Evolutionary conservation across 1,139 yeast genomes (phyloP).

Genomic region (Suhomyces maxii): DNA sequence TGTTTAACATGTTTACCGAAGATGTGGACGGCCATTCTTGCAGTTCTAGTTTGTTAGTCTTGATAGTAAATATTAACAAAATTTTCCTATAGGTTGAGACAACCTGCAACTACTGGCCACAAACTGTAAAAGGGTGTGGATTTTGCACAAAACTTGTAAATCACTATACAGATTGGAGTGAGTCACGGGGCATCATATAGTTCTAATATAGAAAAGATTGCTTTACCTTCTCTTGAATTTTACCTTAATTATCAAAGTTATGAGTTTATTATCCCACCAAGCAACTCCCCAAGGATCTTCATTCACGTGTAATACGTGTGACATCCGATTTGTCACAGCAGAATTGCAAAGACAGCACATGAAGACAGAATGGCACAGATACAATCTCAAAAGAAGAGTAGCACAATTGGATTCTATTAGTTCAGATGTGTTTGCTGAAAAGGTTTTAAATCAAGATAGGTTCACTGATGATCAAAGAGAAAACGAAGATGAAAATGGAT

Average conservation of each 20-base stretch:
- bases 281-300: constrained; percentile 35
- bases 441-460: constrained; percentile 43
- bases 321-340: constrained; percentile 71
- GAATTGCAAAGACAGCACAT: constrained; percentile 86
- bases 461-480: constrained; percentile 38
- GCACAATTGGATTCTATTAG: constrained; percentile 79
- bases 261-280: constrained; percentile 29
- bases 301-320: constrained; percentile 88
- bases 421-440: constrained; percentile 80
- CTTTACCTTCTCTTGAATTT: neutral
- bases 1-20: constrained; percentile 71
- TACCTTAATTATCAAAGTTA: neutral
- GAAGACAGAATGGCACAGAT: constrained; percentile 97
- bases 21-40: constrained; percentile 68
- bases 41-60: neutral
- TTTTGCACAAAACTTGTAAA: neutral
- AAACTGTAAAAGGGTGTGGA: too few species aligned
- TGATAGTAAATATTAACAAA: neutral
- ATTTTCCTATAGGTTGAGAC: neutral
- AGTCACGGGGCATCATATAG: neutral
- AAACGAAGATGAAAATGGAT: constrained; percentile 68
- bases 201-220: neutral
- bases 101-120: neutral
- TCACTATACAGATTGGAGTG: neutral
- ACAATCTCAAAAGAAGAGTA: constrained; percentile 87